These are phyloP conservation scores for Zizania latifolia DNA, from an alignment of 176 grass and related monocot genomes.

Conservation along the genomic window DNA sequence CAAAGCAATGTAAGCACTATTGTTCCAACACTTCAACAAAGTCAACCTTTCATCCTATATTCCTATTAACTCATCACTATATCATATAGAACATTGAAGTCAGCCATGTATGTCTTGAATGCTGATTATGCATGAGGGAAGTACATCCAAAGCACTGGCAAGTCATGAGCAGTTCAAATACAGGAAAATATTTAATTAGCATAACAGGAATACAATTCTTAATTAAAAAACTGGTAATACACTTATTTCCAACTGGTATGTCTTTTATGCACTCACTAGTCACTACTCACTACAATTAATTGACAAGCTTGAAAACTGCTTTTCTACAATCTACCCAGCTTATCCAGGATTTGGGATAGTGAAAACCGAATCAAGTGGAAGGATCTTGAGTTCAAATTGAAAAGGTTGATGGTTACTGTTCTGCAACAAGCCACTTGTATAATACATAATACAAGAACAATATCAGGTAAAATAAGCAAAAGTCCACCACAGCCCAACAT, in stretches of 20 bases:
- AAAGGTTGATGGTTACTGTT: neutral
- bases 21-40: neutral
- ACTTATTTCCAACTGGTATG: neutral
- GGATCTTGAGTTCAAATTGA: neutral
- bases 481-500: neutral
- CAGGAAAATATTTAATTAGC: neutral
- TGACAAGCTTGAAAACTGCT: neutral
- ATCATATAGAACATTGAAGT: no score
- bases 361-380: neutral
- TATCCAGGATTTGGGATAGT: neutral
- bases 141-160: neutral
- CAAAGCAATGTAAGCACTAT: neutral
- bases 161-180: neutral
- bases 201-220: neutral
- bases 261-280: neutral
- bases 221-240: neutral
- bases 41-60: neutral
- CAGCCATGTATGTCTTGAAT: neutral
- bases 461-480: neutral
- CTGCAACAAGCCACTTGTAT: neutral
- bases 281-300: neutral
- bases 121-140: neutral
- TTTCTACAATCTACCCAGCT: neutral
- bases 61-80: neutral
- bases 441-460: constrained; percentile 7